These are phyloP conservation scores for Haematococcus sp. DNA, from an alignment of 139 green algal genomes.

Conservation along the genomic window DNA sequence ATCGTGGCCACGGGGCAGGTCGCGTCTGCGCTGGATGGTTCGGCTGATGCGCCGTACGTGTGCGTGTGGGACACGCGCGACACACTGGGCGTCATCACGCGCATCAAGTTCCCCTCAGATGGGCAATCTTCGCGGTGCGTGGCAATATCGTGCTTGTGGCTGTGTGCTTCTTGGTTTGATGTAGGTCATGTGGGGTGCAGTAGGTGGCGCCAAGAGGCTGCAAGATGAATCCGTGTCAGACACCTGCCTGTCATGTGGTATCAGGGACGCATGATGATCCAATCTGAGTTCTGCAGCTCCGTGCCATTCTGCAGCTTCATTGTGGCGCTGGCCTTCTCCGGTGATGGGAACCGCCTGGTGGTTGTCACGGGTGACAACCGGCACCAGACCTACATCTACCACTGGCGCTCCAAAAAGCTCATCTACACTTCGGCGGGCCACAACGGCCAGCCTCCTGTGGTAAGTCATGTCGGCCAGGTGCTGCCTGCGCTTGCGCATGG, in stretches of 20 bases:
- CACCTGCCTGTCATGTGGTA: too few species aligned
- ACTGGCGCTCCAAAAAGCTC: slow-evolving; percentile 52
- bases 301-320: slow-evolving; percentile 23
- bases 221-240: too few species aligned
- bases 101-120: slow-evolving; percentile 40
- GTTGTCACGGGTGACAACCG: slow-evolving; percentile 66
- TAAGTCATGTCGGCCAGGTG: background rate
- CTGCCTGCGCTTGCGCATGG: background rate
- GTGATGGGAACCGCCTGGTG: slow-evolving; percentile 41
- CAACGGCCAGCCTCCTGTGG: slow-evolving; percentile 56
- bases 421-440: slow-evolving; percentile 45
- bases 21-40: slow-evolving; percentile 21
- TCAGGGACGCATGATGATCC: too few species aligned
- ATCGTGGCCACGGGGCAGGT: slow-evolving; percentile 52
- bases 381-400: slow-evolving; percentile 63
- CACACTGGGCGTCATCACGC: slow-evolving; percentile 18
- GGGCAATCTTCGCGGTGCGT: slow-evolving; percentile 18
- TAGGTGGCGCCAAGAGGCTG: too few species aligned
- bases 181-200: too few species aligned
- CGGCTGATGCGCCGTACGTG: slow-evolving; percentile 14
- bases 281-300: too few species aligned
- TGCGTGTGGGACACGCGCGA: slow-evolving; percentile 62
- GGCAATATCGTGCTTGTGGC: background rate
- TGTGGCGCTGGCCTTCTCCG: slow-evolving; percentile 57
- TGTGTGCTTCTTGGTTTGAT: too few species aligned